Base-by-base conservation (phyloP, 176 grass and related monocot genomes). In the Triticum turgidum region DNA sequence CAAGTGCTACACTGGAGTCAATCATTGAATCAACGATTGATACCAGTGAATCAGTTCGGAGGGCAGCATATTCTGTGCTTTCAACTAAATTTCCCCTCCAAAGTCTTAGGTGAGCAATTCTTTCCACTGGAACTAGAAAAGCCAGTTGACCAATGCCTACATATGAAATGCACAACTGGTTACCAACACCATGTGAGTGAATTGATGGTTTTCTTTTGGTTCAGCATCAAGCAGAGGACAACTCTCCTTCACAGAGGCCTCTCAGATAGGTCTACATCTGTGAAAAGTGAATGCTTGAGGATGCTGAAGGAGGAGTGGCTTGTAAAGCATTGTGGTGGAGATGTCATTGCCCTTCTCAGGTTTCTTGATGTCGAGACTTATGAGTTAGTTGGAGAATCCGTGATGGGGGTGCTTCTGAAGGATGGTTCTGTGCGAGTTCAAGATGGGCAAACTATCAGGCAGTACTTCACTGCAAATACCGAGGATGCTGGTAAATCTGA, bases 221-320 rank as follows among this genome's bases (percentile, higher is more conserved):
- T 92, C 87, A 98, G 97, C 87, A 98, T 98, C 76, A 98, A 98
- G 94, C 92, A 96, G 80, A 92, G 97, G 78, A 96, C 88, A 58
- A 93, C 83, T 35, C 82, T 98, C 76, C 94, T 98, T 83, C 90
- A 93, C 84, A 98, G 97, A 76, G 94, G 94, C 5, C 87, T 93
- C 72, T 94, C 87, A 0, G 92, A 98, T 84, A 92, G 94, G 77
- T 98, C 94, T 86, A 17, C 78, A 80, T 58, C 80, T 70, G 97
- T 98, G 73, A 87, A 82, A 29, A 90, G 83, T 14, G 92, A 91
- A 70, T 96, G 94, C 49, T 83, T 98, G 33, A 96, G 90, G 83
- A 98, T 96, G 97, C 87, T 96, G 18, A 98, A 98, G 85, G 94
- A 98, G 45, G 93, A 95, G 82, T 98, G 97, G 97, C 90, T 98